Base-by-base conservation (phyloP, 2,329 filamentous ascomycete genomes). In the Fusarium tanahbumbuense region DNA sequence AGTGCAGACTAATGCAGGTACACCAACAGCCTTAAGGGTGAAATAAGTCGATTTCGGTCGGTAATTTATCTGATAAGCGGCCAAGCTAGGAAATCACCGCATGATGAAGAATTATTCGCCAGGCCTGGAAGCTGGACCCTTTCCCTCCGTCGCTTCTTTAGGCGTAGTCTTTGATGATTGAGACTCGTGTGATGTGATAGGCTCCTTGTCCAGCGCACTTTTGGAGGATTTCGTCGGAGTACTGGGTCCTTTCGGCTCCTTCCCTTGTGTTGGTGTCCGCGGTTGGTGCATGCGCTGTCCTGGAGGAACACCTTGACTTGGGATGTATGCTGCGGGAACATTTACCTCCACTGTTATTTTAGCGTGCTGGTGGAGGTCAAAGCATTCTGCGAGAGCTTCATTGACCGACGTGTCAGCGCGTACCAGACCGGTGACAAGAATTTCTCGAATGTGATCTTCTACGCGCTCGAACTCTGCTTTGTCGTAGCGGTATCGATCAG, bases 401-500 rank as follows among this genome's bases (percentile, higher is more conserved):
- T 85, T 83, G 23, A 84, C 78, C 15, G 80, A 78, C 53, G 82
- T 78, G 37, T 79, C 77, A 11, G 77, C 78, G 5, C 81, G 81
- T 22, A 84, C 81, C 25, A 87, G 80, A 37, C 81, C 78, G 3
- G 82, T 84, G 64, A 86, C 82, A 40, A 87, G 79, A 7, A 87
- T 76, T 64, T 83, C 80, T 72, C 84, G 84, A 71, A 87, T 79
- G 68, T 83, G 79, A 61, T 86, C 83, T 68, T 87, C 84, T 28
- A 87, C 78, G 41, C 82, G 79, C 55, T 80, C 79, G 70, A 86
- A 87, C 71, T 87, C 83, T 28, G 81, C 79, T 68, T 81, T 82
- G 71, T 87, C 81, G 52, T 81, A 82, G 28, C 84, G 80, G 67
- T 86, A 86, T 10, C 85, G 78, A 64, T 86, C 83, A 4, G 85